These are phyloP conservation scores for Cystobasidium sp. DNA, from an alignment of 1,284 basidiomycete genomes.

Conservation along the genomic window DNA sequence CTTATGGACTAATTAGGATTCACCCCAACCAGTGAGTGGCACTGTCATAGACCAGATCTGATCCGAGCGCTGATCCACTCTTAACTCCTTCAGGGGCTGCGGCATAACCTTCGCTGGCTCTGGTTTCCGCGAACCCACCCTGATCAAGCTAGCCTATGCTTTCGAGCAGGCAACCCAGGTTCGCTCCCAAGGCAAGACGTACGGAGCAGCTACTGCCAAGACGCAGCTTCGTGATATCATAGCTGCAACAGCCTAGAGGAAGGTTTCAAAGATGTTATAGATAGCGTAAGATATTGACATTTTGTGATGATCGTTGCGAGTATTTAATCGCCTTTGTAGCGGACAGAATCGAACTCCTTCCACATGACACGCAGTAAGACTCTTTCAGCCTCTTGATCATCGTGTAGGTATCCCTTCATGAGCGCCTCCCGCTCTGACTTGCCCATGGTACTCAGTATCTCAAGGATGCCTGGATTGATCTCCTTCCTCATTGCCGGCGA, in stretches of 20 bases:
- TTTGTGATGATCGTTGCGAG: neutral
- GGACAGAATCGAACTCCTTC: slow-evolving; percentile 50
- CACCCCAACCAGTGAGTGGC: slow-evolving; percentile 17
- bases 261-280: too few species aligned
- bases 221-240: slow-evolving; percentile 10
- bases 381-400: slow-evolving; percentile 51
- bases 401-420: slow-evolving; percentile 51
- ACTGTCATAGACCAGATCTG: too few species aligned
- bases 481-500: slow-evolving; percentile 46
- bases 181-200: slow-evolving; percentile 63
- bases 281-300: too few species aligned
- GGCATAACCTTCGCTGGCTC: slow-evolving; percentile 41
- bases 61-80: neutral
- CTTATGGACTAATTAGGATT: neutral
- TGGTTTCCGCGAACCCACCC: slow-evolving; percentile 21
- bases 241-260: too few species aligned
- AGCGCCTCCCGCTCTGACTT: slow-evolving; percentile 52
- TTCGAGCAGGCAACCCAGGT: slow-evolving; percentile 64
- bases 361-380: slow-evolving; percentile 48
- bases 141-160: slow-evolving; percentile 36
- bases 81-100: slow-evolving; percentile 34
- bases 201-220: slow-evolving; percentile 65
- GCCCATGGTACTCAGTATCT: slow-evolving; percentile 51
- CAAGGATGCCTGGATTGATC: slow-evolving; percentile 49
- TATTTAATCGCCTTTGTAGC: slow-evolving; percentile 48